Conservation (phyloP, 352 stramenopile genomes). For the Pythium sukuiense region DNA sequence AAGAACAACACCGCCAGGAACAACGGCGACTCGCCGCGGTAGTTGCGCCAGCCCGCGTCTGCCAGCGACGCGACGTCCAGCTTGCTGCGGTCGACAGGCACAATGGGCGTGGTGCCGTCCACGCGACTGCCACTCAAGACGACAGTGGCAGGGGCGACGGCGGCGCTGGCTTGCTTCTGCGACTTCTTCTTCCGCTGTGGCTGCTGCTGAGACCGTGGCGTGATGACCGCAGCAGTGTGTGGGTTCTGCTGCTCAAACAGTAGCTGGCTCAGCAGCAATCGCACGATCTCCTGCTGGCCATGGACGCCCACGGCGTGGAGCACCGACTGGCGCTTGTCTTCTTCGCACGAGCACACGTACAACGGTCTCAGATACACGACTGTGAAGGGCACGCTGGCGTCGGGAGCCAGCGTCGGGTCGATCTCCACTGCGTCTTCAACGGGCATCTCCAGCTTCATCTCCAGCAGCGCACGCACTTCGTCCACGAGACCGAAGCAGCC, state of each 20-base stretch:
- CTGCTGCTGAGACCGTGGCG: slow-evolving; percentile 7
- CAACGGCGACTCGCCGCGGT: slow-evolving; percentile 63
- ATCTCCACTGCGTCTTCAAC: slow-evolving; percentile 1
- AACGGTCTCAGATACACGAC: slow-evolving; percentile 38
- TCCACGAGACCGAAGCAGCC: slow-evolving; percentile 66
- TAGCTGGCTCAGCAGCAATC: slow-evolving; percentile 51
- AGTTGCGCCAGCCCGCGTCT: slow-evolving; percentile 58
- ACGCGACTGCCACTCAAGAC: neutral
- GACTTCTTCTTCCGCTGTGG: slow-evolving; percentile 1
- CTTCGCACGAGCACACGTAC: slow-evolving; percentile 67
- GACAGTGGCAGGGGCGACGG: slow-evolving; percentile 4
- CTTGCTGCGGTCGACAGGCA: slow-evolving; percentile 24
- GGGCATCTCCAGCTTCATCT: slow-evolving; percentile 33
- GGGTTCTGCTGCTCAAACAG: slow-evolving; percentile 42
- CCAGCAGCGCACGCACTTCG: slow-evolving; percentile 49
- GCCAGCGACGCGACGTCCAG: slow-evolving; percentile 19
- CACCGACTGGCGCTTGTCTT: slow-evolving; percentile 63
- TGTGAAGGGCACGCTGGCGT: neutral
- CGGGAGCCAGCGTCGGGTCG: slow-evolving; percentile 2
- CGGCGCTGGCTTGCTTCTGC: slow-evolving; percentile 7
- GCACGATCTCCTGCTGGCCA: slow-evolving; percentile 51
- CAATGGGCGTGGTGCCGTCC: neutral
- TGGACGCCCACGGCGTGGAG: slow-evolving; percentile 59
- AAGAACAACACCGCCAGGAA: slow-evolving; percentile 64
- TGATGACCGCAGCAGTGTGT: neutral